Conservation (phyloP, 345 rosid species). For the Psidium guajava region DNA sequence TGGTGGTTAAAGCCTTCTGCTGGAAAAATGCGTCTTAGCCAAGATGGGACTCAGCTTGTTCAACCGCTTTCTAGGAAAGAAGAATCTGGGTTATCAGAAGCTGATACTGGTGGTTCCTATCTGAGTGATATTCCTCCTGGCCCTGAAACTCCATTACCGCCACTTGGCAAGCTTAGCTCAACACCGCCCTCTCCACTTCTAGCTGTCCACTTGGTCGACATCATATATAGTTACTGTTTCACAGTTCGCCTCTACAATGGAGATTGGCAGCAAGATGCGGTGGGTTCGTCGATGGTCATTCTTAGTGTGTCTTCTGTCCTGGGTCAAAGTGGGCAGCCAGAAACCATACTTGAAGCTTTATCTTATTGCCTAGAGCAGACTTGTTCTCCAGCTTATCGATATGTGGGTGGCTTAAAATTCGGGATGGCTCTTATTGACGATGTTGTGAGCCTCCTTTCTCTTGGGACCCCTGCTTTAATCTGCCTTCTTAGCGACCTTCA, state of each 20-base stretch:
- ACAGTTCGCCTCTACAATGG: slow-evolving; percentile 80
- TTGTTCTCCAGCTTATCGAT: slow-evolving; percentile 62
- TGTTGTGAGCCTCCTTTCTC: slow-evolving; percentile 35
- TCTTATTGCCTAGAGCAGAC: slow-evolving; percentile 65
- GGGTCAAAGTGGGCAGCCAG: slow-evolving; percentile 57
- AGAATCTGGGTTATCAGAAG: slow-evolving; percentile 4
- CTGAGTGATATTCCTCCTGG: slow-evolving; percentile 55
- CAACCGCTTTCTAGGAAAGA: slow-evolving; percentile 28
- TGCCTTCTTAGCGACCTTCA: slow-evolving; percentile 66
- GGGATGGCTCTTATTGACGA: slow-evolving; percentile 62
- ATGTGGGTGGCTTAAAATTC: slow-evolving; percentile 59
- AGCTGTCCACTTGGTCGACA: slow-evolving; percentile 62
- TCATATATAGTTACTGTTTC: slow-evolving; percentile 68
- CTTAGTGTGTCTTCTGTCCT: slow-evolving; percentile 56
- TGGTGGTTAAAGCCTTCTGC: slow-evolving; percentile 90
- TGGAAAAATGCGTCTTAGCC: slow-evolving; percentile 39
- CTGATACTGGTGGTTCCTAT: slow-evolving; percentile 5
- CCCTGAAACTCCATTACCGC: slow-evolving; percentile 48
- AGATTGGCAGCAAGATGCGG: slow-evolving; percentile 66
- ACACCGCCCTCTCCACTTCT: slow-evolving; percentile 64
- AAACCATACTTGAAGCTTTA: slow-evolving; percentile 48
- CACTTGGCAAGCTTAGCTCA: slow-evolving; percentile 46
- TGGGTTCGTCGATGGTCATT: slow-evolving; percentile 50
- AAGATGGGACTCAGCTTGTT: slow-evolving; percentile 51
- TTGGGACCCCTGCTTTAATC: slow-evolving; percentile 46